Conservation (phyloP, 306 rosid species). For the Sicyos edulis region DNA sequence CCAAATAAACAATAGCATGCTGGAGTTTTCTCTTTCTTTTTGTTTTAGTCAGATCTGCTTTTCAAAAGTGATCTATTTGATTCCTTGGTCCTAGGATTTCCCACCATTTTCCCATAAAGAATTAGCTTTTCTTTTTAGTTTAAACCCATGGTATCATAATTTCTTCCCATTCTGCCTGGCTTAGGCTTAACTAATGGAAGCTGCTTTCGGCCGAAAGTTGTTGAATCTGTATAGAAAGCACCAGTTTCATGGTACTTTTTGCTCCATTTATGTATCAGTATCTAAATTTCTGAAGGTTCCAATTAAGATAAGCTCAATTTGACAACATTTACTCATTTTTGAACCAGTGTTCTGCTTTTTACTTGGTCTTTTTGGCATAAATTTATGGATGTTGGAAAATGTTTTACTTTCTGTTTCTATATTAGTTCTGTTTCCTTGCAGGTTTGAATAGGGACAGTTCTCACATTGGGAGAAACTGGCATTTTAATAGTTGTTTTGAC, state of each 20-base stretch:
- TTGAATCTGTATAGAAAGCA: conserved; percentile 25
- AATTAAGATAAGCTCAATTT: conserved; percentile 9
- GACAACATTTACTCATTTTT: no score
- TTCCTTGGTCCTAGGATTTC: neutral
- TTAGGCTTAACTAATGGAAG: conserved; percentile 38
- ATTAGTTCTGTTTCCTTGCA: conserved; percentile 23
- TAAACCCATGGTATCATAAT: conserved; percentile 1
- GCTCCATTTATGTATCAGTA: neutral
- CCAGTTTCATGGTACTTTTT: conserved; percentile 29
- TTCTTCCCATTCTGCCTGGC: conserved; percentile 6
- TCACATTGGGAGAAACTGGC: conserved; percentile 30
- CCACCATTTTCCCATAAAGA: no score
- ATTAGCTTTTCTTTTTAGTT: neutral
- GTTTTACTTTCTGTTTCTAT: conserved; percentile 10
- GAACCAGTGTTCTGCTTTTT: neutral
- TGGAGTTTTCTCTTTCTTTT: neutral
- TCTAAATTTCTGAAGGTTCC: neutral
- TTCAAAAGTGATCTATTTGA: neutral
- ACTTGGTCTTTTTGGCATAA: neutral
- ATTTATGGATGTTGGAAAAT: conserved; percentile 2
- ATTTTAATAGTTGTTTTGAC: no score
- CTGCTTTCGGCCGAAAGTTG: conserved; percentile 33
- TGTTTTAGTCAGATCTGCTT: neutral
- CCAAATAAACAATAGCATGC: no score
- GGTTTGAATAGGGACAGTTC: conserved; percentile 38